A percentile compares a stretch with the other conserved stretches of the same genome.
These are phyloP conservation scores for Parathielavia hyrcaniae DNA, from an alignment of 495 filamentous ascomycete genomes.

Conservation along the genomic window DNA sequence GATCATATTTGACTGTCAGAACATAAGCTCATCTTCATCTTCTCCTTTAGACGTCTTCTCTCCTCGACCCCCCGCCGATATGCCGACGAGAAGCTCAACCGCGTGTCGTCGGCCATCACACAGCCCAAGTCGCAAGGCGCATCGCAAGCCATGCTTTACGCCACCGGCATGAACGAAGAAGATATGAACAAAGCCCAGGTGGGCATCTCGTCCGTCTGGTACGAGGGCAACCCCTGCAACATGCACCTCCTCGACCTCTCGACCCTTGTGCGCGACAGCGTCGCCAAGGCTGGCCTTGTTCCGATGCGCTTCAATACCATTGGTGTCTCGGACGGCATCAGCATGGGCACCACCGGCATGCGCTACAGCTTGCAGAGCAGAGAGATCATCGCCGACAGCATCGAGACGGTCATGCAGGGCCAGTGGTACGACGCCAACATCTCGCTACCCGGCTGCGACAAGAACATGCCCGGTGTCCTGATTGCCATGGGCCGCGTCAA, in stretches of 20 bases:
- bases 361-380: constrained; percentile 88
- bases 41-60: constrained; percentile 35
- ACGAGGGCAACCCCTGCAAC: constrained; percentile 95
- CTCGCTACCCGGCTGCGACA: constrained; percentile 97
- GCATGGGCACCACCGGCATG: constrained; percentile 84
- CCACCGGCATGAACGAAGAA: constrained; percentile 71
- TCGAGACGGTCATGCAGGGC: constrained; percentile 97
- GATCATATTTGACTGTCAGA: neutral
- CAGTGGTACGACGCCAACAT: constrained; percentile 99
- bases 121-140: constrained; percentile 96
- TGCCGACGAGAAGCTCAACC: constrained; percentile 61
- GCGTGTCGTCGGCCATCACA: constrained; percentile 74
- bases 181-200: constrained; percentile 95
- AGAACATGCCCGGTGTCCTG: constrained; percentile 98
- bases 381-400: constrained; percentile 93
- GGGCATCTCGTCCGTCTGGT: constrained; percentile 88
- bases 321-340: constrained; percentile 82
- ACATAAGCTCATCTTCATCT: constrained; percentile 4
- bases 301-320: constrained; percentile 97
- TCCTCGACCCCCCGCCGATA: constrained; percentile 36
- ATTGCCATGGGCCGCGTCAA: constrained; percentile 98
- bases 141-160: constrained; percentile 98
- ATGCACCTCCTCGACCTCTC: constrained; percentile 95
- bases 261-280: constrained; percentile 73
- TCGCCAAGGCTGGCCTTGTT: constrained; percentile 70